phyloP scores from a whole-genome alignment of 176 grass and related monocot species.

The Avena sativa region DNA sequence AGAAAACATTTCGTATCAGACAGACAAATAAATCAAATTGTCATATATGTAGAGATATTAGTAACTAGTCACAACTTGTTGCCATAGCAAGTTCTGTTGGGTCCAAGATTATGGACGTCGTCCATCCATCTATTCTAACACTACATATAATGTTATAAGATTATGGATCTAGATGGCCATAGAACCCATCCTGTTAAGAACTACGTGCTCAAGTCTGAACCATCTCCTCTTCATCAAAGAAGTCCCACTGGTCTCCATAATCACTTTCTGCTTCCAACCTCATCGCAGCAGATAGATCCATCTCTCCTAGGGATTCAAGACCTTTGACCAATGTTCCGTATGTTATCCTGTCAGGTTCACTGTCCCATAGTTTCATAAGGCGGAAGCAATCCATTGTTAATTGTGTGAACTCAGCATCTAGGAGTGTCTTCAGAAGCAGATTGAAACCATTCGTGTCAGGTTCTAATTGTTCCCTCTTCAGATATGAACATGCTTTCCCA shows the following conservation, averaged over 20 bases:
- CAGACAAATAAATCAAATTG: no score
- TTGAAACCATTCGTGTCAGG: constrained; percentile 83
- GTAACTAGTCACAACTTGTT: constrained; percentile 12
- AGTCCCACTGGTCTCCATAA: constrained; percentile 56
- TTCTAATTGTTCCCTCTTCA: constrained; percentile 72
- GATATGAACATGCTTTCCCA: constrained; percentile 60
- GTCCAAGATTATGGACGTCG: neutral
- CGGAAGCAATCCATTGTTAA: constrained; percentile 76
- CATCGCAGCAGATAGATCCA: constrained; percentile 54
- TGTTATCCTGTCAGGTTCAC: constrained; percentile 70
- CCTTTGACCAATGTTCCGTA: constrained; percentile 67
- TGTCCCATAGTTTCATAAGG: constrained; percentile 84
- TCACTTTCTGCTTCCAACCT: constrained; percentile 66
- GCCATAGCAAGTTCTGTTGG: constrained; percentile 6
- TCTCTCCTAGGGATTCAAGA: constrained; percentile 66
- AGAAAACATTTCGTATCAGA: no score
- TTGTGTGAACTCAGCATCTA: constrained; percentile 64
- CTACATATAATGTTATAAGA: neutral
- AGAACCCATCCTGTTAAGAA: constrained; percentile 29
- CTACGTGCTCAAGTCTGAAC: neutral
- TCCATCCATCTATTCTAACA: neutral
- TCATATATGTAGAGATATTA: neutral
- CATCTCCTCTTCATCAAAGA: constrained; percentile 56
- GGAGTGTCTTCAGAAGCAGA: constrained; percentile 58
- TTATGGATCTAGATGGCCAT: neutral